A percentile compares a stretch with the other conserved stretches of the same genome.
Evolutionary conservation across 768 basidiomycete species (phyloP).

Genomic region (Cyclocybe aegerita): DNA sequence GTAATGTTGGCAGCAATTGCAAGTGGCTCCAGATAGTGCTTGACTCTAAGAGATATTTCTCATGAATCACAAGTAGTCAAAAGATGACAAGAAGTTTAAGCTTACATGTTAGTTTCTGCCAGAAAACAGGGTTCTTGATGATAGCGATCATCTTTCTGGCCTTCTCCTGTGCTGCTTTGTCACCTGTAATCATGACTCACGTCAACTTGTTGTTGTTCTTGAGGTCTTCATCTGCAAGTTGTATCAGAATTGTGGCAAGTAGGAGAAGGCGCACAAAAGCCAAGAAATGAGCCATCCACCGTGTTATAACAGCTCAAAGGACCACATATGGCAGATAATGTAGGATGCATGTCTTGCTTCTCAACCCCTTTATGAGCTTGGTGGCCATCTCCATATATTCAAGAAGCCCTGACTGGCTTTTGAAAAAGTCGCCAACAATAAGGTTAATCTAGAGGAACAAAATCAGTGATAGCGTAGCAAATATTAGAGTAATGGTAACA

Average conservation of each 20-base stretch:
- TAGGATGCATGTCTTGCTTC: slow-evolving; percentile 31
- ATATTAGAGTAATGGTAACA: neutral
- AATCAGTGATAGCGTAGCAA: neutral
- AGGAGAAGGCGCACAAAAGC: slow-evolving; percentile 23
- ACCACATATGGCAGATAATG: slow-evolving; percentile 20
- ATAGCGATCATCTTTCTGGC: slow-evolving; percentile 18
- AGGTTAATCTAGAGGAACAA: slow-evolving; percentile 33
- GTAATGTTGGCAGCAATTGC: slow-evolving; percentile 35
- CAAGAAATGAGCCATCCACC: slow-evolving; percentile 34
- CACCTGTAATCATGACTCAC: neutral
- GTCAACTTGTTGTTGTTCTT: slow-evolving; percentile 6
- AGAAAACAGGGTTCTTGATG: slow-evolving; percentile 19
- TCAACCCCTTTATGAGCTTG: slow-evolving; percentile 39
- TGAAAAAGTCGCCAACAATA: slow-evolving; percentile 39
- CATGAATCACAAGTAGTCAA: neutral
- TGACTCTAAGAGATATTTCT: slow-evolving; percentile 6
- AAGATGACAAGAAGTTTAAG: neutral
- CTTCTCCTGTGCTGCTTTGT: slow-evolving; percentile 12
- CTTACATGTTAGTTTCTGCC: slow-evolving; percentile 21
- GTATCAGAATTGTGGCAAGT: slow-evolving; percentile 10
- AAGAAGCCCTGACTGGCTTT: slow-evolving; percentile 17
- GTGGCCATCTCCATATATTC: slow-evolving; percentile 23
- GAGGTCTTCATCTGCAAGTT: slow-evolving; percentile 5
- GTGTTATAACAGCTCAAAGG: slow-evolving; percentile 31
- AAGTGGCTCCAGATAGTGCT: slow-evolving; percentile 31